A percentile compares a stretch with the other conserved stretches of the same genome.
These are phyloP conservation scores for Macadamia tetraphylla DNA, from an alignment of 164 flowering plant species.

Conservation along the genomic window DNA sequence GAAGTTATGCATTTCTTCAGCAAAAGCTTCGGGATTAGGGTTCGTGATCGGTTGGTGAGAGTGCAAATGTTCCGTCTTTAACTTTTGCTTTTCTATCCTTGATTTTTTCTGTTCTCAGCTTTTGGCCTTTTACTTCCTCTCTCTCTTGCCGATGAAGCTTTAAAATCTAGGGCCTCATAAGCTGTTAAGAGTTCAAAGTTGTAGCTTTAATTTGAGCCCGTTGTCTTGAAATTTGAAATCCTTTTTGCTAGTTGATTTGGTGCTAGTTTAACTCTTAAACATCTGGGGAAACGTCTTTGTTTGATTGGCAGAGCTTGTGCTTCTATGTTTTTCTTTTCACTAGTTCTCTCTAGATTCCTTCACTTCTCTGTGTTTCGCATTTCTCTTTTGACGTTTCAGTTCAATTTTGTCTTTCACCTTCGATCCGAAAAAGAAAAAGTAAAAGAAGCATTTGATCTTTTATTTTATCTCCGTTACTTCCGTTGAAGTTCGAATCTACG, in stretches of 20 bases:
- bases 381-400: not conserved
- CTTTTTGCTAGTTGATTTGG: not conserved
- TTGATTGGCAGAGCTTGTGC: not conserved
- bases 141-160: slow-evolving; percentile 13
- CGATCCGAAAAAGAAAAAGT: not conserved
- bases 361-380: not conserved
- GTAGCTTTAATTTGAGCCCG: not conserved
- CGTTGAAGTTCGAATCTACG: no score
- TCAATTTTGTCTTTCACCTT: not conserved
- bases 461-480: no score
- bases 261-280: not conserved
- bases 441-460: not conserved
- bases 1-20: not conserved
- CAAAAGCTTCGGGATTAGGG: not conserved
- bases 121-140: slow-evolving; percentile 1
- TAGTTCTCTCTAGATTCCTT: not conserved
- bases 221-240: not conserved
- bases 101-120: not conserved
- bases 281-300: not conserved
- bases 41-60: not conserved
- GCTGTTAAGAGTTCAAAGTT: not conserved
- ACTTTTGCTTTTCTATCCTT: not conserved
- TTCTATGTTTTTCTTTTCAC: not conserved
- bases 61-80: not conserved
- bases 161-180: slow-evolving; percentile 1